Evolutionary conservation across 306 rosid species (phyloP), one percentile per base, ranked within the genome.

Genomic region (Cucurbita argyrosperma): DNA sequence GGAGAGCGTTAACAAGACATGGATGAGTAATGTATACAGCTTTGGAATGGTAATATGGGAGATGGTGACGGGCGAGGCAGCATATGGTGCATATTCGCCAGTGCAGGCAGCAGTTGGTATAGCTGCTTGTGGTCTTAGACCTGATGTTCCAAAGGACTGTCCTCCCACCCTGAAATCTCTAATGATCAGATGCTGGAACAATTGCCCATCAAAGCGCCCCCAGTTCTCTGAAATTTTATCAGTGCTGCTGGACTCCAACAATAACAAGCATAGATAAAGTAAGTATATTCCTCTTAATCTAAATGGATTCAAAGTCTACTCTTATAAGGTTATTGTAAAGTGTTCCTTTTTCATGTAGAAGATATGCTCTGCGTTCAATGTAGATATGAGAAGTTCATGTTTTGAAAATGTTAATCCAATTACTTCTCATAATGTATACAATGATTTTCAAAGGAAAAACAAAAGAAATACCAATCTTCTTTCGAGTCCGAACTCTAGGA

Each of bases 51-150:
- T 94, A 42, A 80, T 94, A 42, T 94, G 99, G 99, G 99, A 94
- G 78, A 89, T 94, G 92, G 91, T 94, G 74, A 81, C 90, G 3
- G 92, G 99, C n/a, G 99, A 94, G 73, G 92, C 88, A 21, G 97
- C 99, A 5, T 94, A 89, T 76, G 80, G 90, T 15, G 80, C 97
- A 39, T 88, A 79, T 79, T 94, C 99, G 61, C 98, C 98, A 3
- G 97, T 94, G 59, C 97, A 94, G 71, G 98, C 97, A 8, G 98
- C 97, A 11, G 98, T 94, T 4, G 97, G 96, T 4, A 91, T 94
- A 71, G 98, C 97, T n/a, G 97, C 98, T 8, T 94, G 97, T 82
- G 98, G 97, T 74, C 96, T 94, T 58, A 88, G 97, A 82, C 98
- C 98, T 55, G 97, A 94, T 46, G 88, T 94, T 71, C 98, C 97